Conservation (phyloP, 306 rosid genomes). For the Citrullus colocynthis region DNA sequence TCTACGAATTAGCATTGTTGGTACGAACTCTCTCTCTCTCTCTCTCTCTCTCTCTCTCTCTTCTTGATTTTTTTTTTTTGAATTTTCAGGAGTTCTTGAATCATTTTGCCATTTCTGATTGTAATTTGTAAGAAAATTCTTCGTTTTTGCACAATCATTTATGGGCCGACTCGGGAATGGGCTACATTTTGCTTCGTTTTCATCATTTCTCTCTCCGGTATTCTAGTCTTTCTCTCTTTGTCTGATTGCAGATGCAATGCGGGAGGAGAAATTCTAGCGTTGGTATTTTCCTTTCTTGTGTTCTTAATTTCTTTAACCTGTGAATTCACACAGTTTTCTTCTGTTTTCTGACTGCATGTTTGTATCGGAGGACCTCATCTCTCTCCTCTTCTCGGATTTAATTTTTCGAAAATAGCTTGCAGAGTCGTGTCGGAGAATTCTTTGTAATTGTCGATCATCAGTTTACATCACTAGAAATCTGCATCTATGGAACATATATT, state of each 20-base stretch:
- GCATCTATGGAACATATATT: background rate
- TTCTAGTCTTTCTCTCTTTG: background rate
- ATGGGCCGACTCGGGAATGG: background rate
- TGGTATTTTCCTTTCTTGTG: background rate
- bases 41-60: no score
- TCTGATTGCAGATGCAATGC: background rate
- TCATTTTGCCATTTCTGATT: background rate
- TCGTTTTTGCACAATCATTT: background rate
- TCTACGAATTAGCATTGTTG: background rate
- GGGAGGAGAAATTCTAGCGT: background rate
- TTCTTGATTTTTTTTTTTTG: background rate
- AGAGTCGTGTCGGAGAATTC: background rate
- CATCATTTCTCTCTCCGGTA: background rate
- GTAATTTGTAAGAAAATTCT: background rate
- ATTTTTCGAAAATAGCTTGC: background rate
- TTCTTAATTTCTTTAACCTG: background rate
- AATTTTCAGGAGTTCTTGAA: background rate
- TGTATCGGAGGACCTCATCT: background rate
- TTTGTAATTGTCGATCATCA: background rate
- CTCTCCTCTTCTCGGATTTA: background rate
- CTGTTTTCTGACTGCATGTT: conserved; percentile 5
- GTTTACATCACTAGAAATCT: background rate
- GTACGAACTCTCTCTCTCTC: background rate
- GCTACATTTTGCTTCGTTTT: background rate
- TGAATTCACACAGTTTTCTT: background rate